A percentile compares a stretch with the other conserved stretches of the same genome.
These are phyloP conservation scores for Tulasnella sp. DNA, from an alignment of 768 basidiomycete genomes.

Conservation along the genomic window DNA sequence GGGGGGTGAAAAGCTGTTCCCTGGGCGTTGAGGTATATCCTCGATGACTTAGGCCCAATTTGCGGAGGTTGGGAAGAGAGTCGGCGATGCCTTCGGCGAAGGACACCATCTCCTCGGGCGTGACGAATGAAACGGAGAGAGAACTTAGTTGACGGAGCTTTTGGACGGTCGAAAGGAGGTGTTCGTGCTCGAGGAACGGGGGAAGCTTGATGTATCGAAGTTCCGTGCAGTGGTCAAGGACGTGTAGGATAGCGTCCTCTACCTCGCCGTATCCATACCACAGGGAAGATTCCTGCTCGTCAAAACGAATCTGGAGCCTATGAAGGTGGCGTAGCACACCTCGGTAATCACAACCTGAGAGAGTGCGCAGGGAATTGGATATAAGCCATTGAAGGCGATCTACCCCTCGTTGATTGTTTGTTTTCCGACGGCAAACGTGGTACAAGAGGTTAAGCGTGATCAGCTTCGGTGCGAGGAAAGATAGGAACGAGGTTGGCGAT, in stretches of 20 bases:
- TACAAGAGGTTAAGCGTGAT: not conserved
- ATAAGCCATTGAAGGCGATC: no score
- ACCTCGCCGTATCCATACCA: not conserved
- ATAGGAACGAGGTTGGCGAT: not conserved
- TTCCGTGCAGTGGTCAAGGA: not conserved
- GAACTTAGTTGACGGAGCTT: not conserved
- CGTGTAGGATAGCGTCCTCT: not conserved
- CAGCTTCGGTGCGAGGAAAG: not conserved
- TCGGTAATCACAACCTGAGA: no score
- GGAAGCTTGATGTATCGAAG: not conserved
- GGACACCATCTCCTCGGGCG: not conserved
- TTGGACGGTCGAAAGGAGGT: not conserved
- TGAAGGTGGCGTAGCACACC: not conserved
- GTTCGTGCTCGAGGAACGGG: not conserved
- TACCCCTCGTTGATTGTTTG: no score
- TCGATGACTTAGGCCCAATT: not conserved
- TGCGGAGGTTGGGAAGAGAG: not conserved
- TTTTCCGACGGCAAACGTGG: not conserved
- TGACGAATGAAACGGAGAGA: not conserved
- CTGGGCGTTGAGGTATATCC: not conserved
- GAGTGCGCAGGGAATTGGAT: no score
- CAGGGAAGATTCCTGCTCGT: not conserved
- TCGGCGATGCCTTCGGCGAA: not conserved
- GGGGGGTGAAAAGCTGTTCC: not conserved
- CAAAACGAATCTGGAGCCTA: not conserved